These are phyloP conservation scores for Orbilia blumenaviensis DNA, from an alignment of 2,329 filamentous ascomycete species.

Conservation along the genomic window DNA sequence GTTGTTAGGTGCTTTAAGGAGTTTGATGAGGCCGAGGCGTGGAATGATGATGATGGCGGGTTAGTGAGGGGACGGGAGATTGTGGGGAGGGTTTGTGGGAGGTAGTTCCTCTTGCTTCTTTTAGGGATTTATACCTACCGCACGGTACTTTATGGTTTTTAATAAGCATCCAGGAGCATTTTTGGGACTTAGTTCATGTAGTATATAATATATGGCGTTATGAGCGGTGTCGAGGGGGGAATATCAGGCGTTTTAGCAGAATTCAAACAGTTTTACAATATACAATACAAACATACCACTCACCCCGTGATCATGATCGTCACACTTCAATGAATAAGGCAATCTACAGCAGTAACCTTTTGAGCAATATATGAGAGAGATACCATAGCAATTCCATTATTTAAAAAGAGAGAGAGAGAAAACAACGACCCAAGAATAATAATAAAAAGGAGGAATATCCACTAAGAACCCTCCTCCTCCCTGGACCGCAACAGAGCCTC, in stretches of 20 bases:
- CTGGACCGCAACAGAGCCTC: too few species aligned
- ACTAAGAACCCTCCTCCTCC: not conserved
- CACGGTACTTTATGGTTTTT: too few species aligned
- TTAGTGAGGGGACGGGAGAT: slow-evolving; percentile 6
- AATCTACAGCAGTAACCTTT: too few species aligned
- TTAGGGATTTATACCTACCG: too few species aligned
- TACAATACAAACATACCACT: not conserved
- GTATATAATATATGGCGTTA: slow-evolving; percentile 20
- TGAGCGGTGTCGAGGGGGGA: not conserved
- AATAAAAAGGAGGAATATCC: not conserved
- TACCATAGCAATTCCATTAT: slow-evolving; percentile 37
- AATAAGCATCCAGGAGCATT: not conserved
- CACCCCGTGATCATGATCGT: not conserved
- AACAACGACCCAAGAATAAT: slow-evolving; percentile 10
- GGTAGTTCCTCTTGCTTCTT: not conserved
- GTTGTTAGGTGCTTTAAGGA: slow-evolving; percentile 39
- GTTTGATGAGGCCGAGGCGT: slow-evolving; percentile 31
- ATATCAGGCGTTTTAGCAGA: slow-evolving; percentile 10
- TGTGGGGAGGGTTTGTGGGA: slow-evolving; percentile 34
- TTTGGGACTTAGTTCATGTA: not conserved
- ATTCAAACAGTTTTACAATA: not conserved
- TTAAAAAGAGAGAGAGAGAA: not conserved
- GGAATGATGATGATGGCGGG: slow-evolving; percentile 44
- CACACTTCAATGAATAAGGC: not conserved
- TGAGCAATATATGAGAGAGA: not conserved